Conservation (phyloP, 2,329 filamentous ascomycete species). For the Orbilia blumenaviensis region DNA sequence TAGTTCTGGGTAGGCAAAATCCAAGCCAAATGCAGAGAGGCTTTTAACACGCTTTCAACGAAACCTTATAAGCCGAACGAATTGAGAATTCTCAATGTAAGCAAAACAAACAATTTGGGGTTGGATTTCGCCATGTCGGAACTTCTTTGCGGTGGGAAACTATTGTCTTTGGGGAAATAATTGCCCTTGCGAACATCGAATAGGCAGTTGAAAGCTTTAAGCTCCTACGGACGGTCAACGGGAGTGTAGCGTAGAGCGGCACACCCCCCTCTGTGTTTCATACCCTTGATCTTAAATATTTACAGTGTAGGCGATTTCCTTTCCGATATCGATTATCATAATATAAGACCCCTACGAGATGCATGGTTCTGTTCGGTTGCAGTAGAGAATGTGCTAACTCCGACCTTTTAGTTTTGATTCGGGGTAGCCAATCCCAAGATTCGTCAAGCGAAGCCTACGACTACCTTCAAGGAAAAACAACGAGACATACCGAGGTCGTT, state of each 20-base stretch:
- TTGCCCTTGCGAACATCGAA: neutral
- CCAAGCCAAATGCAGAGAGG: neutral
- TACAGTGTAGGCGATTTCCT: neutral
- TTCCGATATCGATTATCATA: neutral
- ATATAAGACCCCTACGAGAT: neutral
- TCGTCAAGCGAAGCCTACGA: conserved; percentile 42
- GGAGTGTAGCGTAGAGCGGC: neutral
- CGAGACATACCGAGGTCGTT: neutral
- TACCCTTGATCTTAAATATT: neutral
- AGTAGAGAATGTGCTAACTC: neutral
- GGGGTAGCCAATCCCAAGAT: conserved; percentile 21
- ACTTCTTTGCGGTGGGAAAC: conserved; percentile 15
- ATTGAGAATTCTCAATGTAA: neutral
- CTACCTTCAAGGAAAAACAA: conserved; percentile 21
- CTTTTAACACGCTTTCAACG: neutral
- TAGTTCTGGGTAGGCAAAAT: neutral
- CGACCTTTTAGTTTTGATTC: conserved; percentile 24
- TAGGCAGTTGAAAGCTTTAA: conserved; percentile 3
- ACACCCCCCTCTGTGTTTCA: neutral
- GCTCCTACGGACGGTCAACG: neutral
- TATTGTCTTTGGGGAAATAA: conserved; percentile 5
- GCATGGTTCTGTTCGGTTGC: conserved; percentile 4
- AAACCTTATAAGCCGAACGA: conserved; percentile 1
- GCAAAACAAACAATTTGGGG: neutral
- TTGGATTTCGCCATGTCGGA: conserved; percentile 25